These are phyloP conservation scores for Jaltomata sinuosa DNA, from an alignment of 257 asterid species.

Conservation along the genomic window DNA sequence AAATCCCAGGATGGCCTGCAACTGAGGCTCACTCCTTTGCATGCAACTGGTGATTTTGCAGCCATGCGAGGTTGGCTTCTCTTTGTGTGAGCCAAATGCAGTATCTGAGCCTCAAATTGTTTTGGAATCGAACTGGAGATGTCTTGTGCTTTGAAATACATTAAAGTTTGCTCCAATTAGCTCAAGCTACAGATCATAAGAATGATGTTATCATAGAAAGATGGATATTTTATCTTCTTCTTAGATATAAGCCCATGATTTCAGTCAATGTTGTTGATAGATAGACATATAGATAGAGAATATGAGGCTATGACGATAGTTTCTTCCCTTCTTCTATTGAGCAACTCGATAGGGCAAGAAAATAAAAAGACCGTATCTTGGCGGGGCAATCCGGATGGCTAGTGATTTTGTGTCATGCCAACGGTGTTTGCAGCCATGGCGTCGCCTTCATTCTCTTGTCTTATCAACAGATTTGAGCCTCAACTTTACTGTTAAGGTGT, in stretches of 20 bases:
- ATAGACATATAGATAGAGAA: background rate
- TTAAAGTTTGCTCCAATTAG: background rate
- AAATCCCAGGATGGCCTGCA: background rate
- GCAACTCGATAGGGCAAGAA: background rate
- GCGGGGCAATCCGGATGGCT: constrained; percentile 13
- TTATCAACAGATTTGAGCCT: background rate
- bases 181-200: too few species aligned
- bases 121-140: background rate
- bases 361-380: constrained; percentile 12
- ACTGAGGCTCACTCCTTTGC: background rate
- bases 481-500: background rate
- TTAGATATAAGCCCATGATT: background rate
- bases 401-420: background rate
- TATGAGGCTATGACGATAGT: background rate
- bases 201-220: background rate
- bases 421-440: background rate
- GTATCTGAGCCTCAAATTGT: background rate
- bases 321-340: background rate
- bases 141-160: background rate
- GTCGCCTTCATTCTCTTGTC: constrained; percentile 6
- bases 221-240: background rate
- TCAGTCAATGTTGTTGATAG: background rate
- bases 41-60: constrained; percentile 14
- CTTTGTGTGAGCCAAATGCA: background rate
- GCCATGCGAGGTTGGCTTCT: constrained; percentile 5